These are phyloP conservation scores for Apiospora saccharicola DNA, from an alignment of 2,329 filamentous ascomycete species.

Conservation along the genomic window DNA sequence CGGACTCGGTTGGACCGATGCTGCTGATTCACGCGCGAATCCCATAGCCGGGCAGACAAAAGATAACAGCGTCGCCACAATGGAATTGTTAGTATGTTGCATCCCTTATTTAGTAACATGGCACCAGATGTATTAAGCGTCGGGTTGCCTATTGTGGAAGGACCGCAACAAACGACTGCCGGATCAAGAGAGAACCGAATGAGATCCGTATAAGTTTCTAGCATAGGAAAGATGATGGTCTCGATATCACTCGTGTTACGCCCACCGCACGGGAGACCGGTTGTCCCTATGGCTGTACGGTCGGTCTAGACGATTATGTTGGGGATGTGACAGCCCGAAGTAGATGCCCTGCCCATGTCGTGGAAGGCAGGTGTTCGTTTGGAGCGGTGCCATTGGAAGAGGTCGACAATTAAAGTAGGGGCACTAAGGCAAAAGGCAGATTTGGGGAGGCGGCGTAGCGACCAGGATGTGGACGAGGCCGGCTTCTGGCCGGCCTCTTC, in stretches of 20 bases:
- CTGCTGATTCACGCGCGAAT: neutral
- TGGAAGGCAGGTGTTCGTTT: conserved; percentile 15
- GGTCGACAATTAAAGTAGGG: conserved; percentile 3
- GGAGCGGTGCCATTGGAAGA: conserved; percentile 15
- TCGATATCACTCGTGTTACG: neutral
- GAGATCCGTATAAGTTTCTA: neutral
- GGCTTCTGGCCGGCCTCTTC: neutral
- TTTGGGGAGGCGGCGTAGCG: neutral
- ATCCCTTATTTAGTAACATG: neutral
- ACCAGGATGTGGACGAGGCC: neutral
- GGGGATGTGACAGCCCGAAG: neutral
- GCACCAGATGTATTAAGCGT: neutral
- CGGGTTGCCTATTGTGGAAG: conserved; percentile 3
- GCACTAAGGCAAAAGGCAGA: neutral
- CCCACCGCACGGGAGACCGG: no score
- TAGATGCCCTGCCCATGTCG: neutral
- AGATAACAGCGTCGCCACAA: neutral
- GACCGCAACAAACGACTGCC: neutral
- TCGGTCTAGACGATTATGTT: neutral
- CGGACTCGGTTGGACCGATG: neutral
- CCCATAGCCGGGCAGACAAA: neutral
- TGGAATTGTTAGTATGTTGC: neutral
- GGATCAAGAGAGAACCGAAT: neutral
- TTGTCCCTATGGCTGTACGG: neutral
- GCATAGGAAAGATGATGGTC: neutral